Evolutionary conservation across 495 filamentous ascomycete species (phyloP), one percentile per base, ranked within the genome.

Genomic region (Annulohypoxylon moriforme): DNA sequence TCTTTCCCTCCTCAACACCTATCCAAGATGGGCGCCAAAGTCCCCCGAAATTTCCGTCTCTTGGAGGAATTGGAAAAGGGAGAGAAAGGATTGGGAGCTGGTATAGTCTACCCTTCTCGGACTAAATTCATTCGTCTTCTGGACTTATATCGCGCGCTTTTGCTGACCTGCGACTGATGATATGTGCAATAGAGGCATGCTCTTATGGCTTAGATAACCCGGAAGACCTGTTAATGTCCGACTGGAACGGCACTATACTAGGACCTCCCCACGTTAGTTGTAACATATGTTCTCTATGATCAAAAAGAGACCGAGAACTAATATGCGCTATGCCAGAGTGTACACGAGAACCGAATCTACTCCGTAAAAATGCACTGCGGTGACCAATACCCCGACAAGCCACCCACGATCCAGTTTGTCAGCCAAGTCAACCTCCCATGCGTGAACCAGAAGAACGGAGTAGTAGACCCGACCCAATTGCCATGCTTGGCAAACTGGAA

Each of bases 41-140:
- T 99, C 34, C 96, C 96, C 40, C 87, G 96, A 75, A 98, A 98
- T 82, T 99, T 99, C 77, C 88, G 94, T 72, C 89, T 99, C 72
- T 87, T 99, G 18, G 96, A 97, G 78, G 96, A 99, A 89, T 87
- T 99, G 2, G 96, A 99, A 85, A 98, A 98, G 84, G 96, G 96
- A 71, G 96, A 99, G 85, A 99, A 98, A 80, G 96, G 96, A 47
- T 85, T 95, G 55, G 94, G 96, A 74, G 94, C 95, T 83, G 95
- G 95, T 97, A 78, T 59, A 80, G 69, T 56, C 38, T 18, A 13
- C 1, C 61, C 7, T n/a, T 24, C 6, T 18, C 5, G 13, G 53
- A 62, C 11, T 40, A 40, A 9, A n/a, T 7, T 22, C 47, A 4
- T 46, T 24, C 11, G 14, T 27, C 60, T 68, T 22, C 49, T 13